Conservation (phyloP, 2,329 filamentous ascomycete genomes). For the Stachybotrys elegans region DNA sequence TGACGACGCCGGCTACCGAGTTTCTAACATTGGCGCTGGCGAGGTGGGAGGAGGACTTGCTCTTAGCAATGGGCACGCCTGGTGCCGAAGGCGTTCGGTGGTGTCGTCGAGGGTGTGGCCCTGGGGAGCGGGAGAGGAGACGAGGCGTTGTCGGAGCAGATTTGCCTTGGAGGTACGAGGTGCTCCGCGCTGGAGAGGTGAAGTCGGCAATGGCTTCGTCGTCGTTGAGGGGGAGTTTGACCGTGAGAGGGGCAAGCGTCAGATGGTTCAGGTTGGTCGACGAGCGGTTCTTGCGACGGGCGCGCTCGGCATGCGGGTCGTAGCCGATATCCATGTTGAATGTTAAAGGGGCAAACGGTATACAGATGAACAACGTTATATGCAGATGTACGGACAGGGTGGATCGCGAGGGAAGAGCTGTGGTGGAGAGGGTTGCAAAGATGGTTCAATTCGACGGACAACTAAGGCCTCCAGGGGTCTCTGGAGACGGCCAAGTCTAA, state of each 20-base stretch:
- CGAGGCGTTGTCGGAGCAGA: slow-evolving; percentile 61
- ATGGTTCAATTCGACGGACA: too few relatives aligned
- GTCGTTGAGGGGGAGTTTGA: slow-evolving; percentile 54
- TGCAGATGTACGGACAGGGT: too few relatives aligned
- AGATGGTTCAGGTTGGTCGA: slow-evolving; percentile 55
- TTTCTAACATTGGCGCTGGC: slow-evolving; percentile 18
- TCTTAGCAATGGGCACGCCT: slow-evolving; percentile 44
- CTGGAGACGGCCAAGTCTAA: too few relatives aligned
- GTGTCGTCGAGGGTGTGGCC: slow-evolving; percentile 40
- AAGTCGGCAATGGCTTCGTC: slow-evolving; percentile 36
- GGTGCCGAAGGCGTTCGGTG: slow-evolving; percentile 34
- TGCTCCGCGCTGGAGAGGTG: slow-evolving; percentile 21
- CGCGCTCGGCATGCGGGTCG: slow-evolving; percentile 53
- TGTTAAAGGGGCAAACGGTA: too few relatives aligned
- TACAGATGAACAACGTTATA: too few relatives aligned
- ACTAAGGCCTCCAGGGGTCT: too few relatives aligned
- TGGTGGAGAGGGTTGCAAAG: too few relatives aligned
- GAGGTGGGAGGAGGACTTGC: slow-evolving; percentile 59
- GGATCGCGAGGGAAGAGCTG: too few relatives aligned
- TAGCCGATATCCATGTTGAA: slow-evolving; percentile 53
- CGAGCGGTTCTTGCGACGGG: slow-evolving; percentile 54
- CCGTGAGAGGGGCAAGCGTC: slow-evolving; percentile 59
- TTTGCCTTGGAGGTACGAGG: slow-evolving; percentile 56
- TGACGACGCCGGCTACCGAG: slow-evolving; percentile 23
- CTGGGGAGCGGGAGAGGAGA: slow-evolving; percentile 53